These are phyloP conservation scores for Halteria grandinella DNA, from an alignment of 73 alveolate genomes.

Conservation along the genomic window DNA sequence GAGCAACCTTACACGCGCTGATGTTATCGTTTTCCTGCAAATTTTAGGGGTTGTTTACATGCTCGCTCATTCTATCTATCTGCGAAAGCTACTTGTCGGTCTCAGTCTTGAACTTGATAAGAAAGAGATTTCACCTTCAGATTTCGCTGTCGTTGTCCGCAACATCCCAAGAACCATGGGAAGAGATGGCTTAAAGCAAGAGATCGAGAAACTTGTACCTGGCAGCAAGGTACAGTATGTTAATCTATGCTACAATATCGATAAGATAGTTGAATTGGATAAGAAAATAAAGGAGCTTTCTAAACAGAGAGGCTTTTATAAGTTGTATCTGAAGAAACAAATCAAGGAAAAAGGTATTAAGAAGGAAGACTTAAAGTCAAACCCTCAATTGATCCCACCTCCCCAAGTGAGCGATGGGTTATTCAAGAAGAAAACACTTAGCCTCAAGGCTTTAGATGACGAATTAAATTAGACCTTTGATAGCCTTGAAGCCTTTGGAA, in stretches of 20 bases:
- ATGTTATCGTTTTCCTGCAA: not conserved
- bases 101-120: not conserved
- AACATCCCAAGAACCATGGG: not conserved
- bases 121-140: constrained; percentile 25
- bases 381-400: not conserved
- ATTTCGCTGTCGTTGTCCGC: not conserved
- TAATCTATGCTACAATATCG: constrained; percentile 22
- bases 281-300: not conserved
- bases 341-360: not conserved
- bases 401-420: too few species aligned
- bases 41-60: constrained; percentile 3
- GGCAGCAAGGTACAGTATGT: constrained; percentile 15
- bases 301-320: constrained; percentile 6
- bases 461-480: too few species aligned
- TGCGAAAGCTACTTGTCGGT: constrained; percentile 8
- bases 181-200: not conserved
- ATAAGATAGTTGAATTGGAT: not conserved
- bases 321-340: not conserved
- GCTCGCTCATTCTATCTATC: constrained; percentile 1
- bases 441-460: too few species aligned
- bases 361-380: not conserved
- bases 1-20: too few species aligned
- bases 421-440: too few species aligned
- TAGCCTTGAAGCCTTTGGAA: too few species aligned
- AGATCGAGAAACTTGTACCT: not conserved